Evolutionary conservation across 345 rosid species (phyloP).

Genomic region (Limnanthes douglasii): DNA sequence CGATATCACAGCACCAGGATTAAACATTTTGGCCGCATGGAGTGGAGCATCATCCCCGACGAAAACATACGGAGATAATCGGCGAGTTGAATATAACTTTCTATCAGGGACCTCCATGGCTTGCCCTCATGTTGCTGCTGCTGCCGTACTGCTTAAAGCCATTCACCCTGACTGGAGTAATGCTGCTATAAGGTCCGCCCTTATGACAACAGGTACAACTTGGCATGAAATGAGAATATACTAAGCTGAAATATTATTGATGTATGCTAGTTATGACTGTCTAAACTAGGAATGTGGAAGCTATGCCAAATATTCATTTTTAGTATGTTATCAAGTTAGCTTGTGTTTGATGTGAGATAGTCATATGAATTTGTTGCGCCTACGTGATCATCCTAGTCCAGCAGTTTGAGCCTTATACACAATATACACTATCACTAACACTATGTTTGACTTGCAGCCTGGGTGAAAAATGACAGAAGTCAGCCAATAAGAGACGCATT

Average conservation of each 20-base stretch:
- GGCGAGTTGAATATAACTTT: constrained; percentile 28
- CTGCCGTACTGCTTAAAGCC: constrained; percentile 59
- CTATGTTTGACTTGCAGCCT: no score
- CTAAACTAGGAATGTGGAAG: no score
- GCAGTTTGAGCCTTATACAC: no score
- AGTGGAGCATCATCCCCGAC: constrained; percentile 35
- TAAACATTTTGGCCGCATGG: constrained; percentile 81
- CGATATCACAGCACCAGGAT: constrained; percentile 70
- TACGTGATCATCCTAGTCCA: no score
- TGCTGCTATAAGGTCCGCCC: constrained; percentile 79
- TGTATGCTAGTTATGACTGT: no score
- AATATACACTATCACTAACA: no score
- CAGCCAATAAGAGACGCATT: constrained; percentile 22
- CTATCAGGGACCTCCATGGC: constrained; percentile 86
- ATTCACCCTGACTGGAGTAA: constrained; percentile 74
- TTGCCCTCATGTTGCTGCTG: constrained; percentile 78
- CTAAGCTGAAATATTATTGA: no score
- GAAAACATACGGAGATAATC: constrained; percentile 23
- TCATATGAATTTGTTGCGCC: no score
- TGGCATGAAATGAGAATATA: no score
- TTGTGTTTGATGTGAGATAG: no score
- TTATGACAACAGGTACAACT: constrained; percentile 26
- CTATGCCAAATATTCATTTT: no score
- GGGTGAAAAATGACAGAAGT: constrained; percentile 27
- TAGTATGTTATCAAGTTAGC: no score